Percentiles rank a stretch among this genome's conserved stretches.
Conservation (phyloP, 2,329 filamentous ascomycete species). For the Beauveria brongniartii region DNA sequence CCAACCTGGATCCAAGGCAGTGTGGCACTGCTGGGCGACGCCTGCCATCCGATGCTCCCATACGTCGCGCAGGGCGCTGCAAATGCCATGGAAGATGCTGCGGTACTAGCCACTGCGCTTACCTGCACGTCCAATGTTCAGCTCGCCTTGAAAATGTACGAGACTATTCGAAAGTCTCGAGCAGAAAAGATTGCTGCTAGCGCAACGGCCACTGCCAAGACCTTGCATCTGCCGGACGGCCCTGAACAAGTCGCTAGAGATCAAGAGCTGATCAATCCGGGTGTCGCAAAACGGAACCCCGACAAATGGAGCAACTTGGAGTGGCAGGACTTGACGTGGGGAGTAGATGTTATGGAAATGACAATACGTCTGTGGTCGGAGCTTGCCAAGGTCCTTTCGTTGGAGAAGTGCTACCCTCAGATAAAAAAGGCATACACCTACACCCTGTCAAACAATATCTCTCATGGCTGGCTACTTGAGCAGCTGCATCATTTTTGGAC, state of each 20-base stretch:
- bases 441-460: background rate
- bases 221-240: background rate
- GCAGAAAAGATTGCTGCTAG: slow-evolving; percentile 16
- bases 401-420: background rate
- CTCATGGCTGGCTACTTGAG: background rate
- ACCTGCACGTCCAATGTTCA: slow-evolving; percentile 14
- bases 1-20: slow-evolving; percentile 51
- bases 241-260: background rate
- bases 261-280: slow-evolving; percentile 10
- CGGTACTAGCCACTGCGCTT: slow-evolving; percentile 36
- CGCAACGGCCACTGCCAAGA: slow-evolving; percentile 14
- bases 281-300: slow-evolving; percentile 16
- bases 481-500: background rate
- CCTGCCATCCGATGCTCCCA: slow-evolving; percentile 60
- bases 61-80: slow-evolving; percentile 61
- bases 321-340: slow-evolving; percentile 24
- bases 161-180: slow-evolving; percentile 15
- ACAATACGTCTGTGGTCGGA: background rate
- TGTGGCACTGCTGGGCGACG: slow-evolving; percentile 53
- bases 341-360: slow-evolving; percentile 22
- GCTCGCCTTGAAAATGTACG: slow-evolving; percentile 17
- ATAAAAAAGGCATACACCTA: background rate
- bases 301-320: slow-evolving; percentile 21
- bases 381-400: background rate
- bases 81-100: slow-evolving; percentile 61